Evolutionary conservation across 768 basidiomycete genomes (phyloP).

Genomic region (Lentinula sp.): DNA sequence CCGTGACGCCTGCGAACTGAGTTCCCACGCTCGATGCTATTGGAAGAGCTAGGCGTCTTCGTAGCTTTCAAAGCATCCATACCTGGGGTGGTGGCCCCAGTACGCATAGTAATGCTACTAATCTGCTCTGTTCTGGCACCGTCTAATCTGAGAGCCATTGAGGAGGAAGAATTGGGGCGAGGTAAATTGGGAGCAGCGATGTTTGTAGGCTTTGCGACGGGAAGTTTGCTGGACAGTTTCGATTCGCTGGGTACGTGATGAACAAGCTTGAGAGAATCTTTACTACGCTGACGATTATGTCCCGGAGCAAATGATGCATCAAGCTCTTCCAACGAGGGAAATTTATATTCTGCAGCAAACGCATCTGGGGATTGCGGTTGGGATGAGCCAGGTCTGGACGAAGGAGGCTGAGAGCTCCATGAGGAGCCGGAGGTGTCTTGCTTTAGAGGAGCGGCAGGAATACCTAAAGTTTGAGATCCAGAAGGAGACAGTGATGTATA

Average conservation of each 20-base stretch:
- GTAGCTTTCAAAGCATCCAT: slow-evolving; percentile 2
- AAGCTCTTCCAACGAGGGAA: slow-evolving; percentile 84
- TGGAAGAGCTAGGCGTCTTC: slow-evolving; percentile 6
- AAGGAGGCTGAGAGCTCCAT: slow-evolving; percentile 21
- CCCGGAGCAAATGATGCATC: slow-evolving; percentile 43
- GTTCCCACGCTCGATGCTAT: slow-evolving; percentile 29
- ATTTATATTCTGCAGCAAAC: slow-evolving; percentile 61
- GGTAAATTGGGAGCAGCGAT: slow-evolving; percentile 10
- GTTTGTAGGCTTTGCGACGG: background rate
- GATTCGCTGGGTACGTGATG: slow-evolving; percentile 9
- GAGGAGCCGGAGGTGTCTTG: slow-evolving; percentile 24
- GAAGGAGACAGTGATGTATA: slow-evolving; percentile 13
- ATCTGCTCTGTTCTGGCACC: slow-evolving; percentile 52
- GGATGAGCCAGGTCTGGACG: slow-evolving; percentile 25
- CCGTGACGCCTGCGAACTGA: slow-evolving; percentile 44
- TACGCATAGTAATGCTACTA: slow-evolving; percentile 48
- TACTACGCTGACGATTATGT: slow-evolving; percentile 7
- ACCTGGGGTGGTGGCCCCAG: slow-evolving; percentile 12
- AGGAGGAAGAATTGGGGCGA: slow-evolving; percentile 14
- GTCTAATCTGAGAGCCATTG: slow-evolving; percentile 19
- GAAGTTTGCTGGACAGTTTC: background rate
- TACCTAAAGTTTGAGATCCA: slow-evolving; percentile 25
- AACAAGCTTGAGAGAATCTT: slow-evolving; percentile 6
- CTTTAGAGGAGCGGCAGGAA: slow-evolving; percentile 18
- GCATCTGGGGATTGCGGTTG: slow-evolving; percentile 28